Percentiles rank a stretch among this genome's conserved stretches.
These are phyloP conservation scores for Schwanniomyces yamadae DNA, from an alignment of 805 yeast genomes.

Conservation along the genomic window DNA sequence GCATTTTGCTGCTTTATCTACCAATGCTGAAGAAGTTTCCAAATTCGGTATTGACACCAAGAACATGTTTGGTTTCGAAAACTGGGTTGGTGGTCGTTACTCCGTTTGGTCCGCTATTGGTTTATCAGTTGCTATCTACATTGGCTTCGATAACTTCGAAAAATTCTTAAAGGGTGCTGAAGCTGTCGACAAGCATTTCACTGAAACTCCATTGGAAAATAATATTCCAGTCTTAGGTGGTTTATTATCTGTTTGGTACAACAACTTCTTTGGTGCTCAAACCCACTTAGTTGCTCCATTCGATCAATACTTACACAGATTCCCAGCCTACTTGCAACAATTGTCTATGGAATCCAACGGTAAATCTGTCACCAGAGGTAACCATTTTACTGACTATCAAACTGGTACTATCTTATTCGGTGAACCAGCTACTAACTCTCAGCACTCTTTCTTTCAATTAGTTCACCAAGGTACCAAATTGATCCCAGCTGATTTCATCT, in stretches of 20 bases:
- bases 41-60: constrained; percentile 96
- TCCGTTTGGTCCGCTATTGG: constrained; percentile 99
- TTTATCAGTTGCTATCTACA: constrained; percentile 87
- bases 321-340: constrained; percentile 99
- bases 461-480: constrained; percentile 98
- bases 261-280: constrained; percentile 97
- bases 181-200: constrained; percentile 92
- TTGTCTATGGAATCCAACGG: constrained; percentile 99
- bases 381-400: constrained; percentile 87
- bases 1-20: constrained; percentile 96
- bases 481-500: constrained; percentile 94
- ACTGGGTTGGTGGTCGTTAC: constrained; percentile 99
- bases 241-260: constrained; percentile 94
- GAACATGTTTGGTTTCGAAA: constrained; percentile 98
- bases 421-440: constrained; percentile 98
- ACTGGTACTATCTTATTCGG: constrained; percentile 96
- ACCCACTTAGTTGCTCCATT: constrained; percentile 98
- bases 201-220: constrained; percentile 76
- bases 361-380: constrained; percentile 92
- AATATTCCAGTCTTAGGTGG: constrained; percentile 96
- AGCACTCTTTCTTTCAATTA: constrained; percentile 98
- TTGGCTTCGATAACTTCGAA: constrained; percentile 93
- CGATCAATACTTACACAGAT: constrained; percentile 97
- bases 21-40: constrained; percentile 86
- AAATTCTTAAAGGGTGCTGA: constrained; percentile 95